Base-by-base conservation (phyloP, 1,139 yeast species). In the Debaryomyces udenii region DNA sequence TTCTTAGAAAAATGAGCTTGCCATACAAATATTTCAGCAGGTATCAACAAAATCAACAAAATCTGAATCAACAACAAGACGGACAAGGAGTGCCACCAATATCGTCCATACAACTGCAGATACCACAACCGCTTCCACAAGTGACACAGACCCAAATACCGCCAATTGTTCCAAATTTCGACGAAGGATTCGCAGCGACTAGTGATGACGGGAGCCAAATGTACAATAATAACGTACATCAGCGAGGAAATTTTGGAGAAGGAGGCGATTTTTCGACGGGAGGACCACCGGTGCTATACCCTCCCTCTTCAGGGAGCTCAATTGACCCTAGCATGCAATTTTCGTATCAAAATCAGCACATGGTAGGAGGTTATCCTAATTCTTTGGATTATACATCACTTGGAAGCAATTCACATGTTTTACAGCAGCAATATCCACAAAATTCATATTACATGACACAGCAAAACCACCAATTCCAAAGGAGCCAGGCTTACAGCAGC, bases 21-120 rank as follows among this genome's bases (percentile, higher is more conserved):
- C 42, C 42, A 20, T 27, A 36, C 35, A 37, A 33, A 27, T 27
- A 32, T 27, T 31, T 35, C 23, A 31, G 22, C 22, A 20, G 7
- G 22, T 20, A 32, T 32, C 35, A 33, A 15, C 37, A 31, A 23
- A 15, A 37, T 31, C 31, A 27, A 20, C 27, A 31, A 27, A 15
- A 31, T 14, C 32, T 23, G 24, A 26, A 16, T 22, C 27, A 18
- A 24, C 36, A 26, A 35, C 22, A 17, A 28, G 37, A 29, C 15
- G 30, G 35, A 9, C 32, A 24, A 26, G 22, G 22, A 13, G 17
- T 26, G 9, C 23, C 24, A 16, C 17, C 30, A 17, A 26, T 17
- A 11, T 9, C 37, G 9, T 9, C 15, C 26, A 15, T 26, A 15
- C 38, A 31, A 31, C 36, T 20, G 31, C 39, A 31, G 18, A n/a